A percentile compares a stretch with the other conserved stretches of the same genome.
Evolutionary conservation across 78 protist species (phyloP).

Genomic region (Dictyostelium brefeldianum): DNA sequence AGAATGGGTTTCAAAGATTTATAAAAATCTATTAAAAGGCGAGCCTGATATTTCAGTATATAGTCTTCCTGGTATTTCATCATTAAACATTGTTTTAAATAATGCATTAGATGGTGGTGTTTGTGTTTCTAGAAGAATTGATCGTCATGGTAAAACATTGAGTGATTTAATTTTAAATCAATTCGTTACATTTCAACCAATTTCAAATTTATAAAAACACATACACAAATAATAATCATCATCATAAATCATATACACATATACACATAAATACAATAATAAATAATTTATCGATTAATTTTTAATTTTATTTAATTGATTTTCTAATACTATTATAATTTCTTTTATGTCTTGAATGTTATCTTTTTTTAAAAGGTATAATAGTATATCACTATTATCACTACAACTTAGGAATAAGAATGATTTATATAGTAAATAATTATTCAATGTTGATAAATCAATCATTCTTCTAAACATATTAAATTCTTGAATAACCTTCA

Average conservation of each 20-base stretch:
- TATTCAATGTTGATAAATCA: slow-evolving; percentile 57
- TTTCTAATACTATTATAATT: slow-evolving; percentile 1
- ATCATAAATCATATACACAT: background rate
- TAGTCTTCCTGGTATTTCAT: slow-evolving; percentile 53
- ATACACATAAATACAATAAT: background rate
- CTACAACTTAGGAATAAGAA: slow-evolving; percentile 29
- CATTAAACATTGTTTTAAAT: slow-evolving; percentile 44
- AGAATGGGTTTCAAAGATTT: slow-evolving; percentile 72
- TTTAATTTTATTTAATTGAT: slow-evolving; percentile 19
- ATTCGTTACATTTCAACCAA: slow-evolving; percentile 45
- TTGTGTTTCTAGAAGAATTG: slow-evolving; percentile 75
- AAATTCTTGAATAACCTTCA: slow-evolving; percentile 62
- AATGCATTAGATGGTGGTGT: slow-evolving; percentile 81
- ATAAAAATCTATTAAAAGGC: slow-evolving; percentile 28
- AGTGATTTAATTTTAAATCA: slow-evolving; percentile 66
- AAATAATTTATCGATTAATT: background rate
- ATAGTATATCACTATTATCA: slow-evolving; percentile 58
- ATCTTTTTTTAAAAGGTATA: slow-evolving; percentile 60
- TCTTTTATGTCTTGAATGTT: slow-evolving; percentile 37
- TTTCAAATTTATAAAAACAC: slow-evolving; percentile 38
- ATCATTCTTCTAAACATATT: slow-evolving; percentile 73
- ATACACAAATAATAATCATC: background rate
- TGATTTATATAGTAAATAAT: slow-evolving; percentile 65
- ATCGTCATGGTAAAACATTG: slow-evolving; percentile 78
- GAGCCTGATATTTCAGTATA: slow-evolving; percentile 31